Evolutionary conservation across 768 basidiomycete genomes (phyloP).

Genomic region (Calocera viscosa): DNA sequence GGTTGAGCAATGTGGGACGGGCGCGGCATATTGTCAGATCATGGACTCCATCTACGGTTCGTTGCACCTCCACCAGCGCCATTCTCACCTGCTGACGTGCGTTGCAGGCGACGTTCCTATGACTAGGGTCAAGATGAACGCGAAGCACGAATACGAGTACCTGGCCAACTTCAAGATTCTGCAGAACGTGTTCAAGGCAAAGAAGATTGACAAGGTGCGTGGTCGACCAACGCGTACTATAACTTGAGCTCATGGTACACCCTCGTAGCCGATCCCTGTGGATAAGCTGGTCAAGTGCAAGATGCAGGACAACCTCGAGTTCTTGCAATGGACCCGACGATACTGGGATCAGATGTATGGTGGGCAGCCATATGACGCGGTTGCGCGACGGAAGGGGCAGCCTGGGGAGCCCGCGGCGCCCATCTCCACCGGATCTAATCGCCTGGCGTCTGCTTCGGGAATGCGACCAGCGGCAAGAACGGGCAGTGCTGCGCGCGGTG

Average conservation of each 20-base stretch:
- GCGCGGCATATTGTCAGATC: conserved; percentile 89
- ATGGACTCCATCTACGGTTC: conserved; percentile 87
- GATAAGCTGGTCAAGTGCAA: conserved; percentile 93
- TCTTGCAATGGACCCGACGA: conserved; percentile 91
- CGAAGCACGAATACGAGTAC: conserved; percentile 92
- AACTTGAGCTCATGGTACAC: not conserved
- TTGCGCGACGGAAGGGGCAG: conserved; percentile 64
- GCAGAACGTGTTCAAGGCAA: conserved; percentile 80
- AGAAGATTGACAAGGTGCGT: conserved; percentile 87
- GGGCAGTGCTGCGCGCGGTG: conserved; percentile 41
- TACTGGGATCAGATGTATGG: conserved; percentile 91
- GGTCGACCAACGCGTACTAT: not conserved
- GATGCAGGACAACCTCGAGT: conserved; percentile 99
- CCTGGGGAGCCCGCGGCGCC: conserved; percentile 68
- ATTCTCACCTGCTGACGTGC: not conserved
- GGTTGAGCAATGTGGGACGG: conserved; percentile 81
- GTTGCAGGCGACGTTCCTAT: conserved; percentile 78
- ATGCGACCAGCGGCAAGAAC: conserved; percentile 26
- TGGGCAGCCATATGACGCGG: conserved; percentile 77
- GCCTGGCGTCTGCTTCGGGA: conserved; percentile 29
- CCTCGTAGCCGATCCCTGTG: conserved; percentile 77
- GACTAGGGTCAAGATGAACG: conserved; percentile 86
- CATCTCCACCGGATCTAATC: conserved; percentile 49
- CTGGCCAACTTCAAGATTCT: conserved; percentile 91
- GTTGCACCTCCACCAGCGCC: conserved; percentile 20